Evolutionary conservation across 257 asterid genomes (phyloP), one percentile per base, ranked within the genome.

Genomic region (Haberlea rhodopensis): DNA sequence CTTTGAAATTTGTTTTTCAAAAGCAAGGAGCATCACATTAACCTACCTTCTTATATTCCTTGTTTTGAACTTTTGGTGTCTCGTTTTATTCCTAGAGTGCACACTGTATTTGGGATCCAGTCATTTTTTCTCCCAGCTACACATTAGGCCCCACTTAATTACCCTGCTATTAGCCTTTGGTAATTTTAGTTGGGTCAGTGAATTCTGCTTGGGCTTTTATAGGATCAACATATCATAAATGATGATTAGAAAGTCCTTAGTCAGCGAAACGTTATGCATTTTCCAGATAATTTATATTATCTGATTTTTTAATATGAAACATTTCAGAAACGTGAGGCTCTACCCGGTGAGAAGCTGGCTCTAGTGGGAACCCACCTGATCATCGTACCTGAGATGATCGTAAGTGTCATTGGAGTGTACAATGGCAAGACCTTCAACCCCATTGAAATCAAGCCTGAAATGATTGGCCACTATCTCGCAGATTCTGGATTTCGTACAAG

Each of bases 301-400:
- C 46, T 37, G 46, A 37, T 15, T 3, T 4, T n/a, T 3, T 40
- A 9, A 13, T 1, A 15, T 40, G 49, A 40, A 29, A 40, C 49
- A 40, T 15, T 40, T 55, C 76, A 81, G 86, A 81, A 78, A 73
- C 81, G 69, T 5, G 86, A 78, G 58, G 86, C 86, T 6, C 81
- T 79, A 29, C 71, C 75, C 6, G 86, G 86, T 49, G 86, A 81
- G 67, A 81, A 78, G 78, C 86, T 84, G 22, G 73, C 75, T 20
- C 76, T 75, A 13, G 86, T 81, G 40, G 78, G 76, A 74, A 81
- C 86, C 3, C 86, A 81, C 68, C 40, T 78, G 86, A 78, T 81
- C 16, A 77, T 81, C 2, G 79, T n/a, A n/a, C n/a, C n/a, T 37
- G 86, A 81, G 76, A 81, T 81, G 86, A 81, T 81, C 23, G 86